These are phyloP conservation scores for Penicillium simplicissimum DNA, from an alignment of 495 filamentous ascomycete genomes.

Conservation along the genomic window DNA sequence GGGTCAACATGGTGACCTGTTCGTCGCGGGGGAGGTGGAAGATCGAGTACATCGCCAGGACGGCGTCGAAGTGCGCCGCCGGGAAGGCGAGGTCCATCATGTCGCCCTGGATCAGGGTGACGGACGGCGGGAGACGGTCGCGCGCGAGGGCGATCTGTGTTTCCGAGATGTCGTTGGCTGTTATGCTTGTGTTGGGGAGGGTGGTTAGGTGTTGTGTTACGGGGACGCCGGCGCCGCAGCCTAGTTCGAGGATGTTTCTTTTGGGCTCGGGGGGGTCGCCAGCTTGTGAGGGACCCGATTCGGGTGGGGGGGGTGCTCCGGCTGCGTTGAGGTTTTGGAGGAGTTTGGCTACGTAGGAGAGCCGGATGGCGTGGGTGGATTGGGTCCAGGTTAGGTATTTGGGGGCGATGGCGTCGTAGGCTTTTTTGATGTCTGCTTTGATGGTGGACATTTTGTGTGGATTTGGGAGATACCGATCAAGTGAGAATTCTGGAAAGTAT, in stretches of 20 bases:
- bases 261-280: no score
- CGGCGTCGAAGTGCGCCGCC: conserved; percentile 35
- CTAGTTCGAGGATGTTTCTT: conserved; percentile 38
- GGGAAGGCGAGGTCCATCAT: conserved; percentile 43
- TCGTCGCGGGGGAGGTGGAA: conserved; percentile 48
- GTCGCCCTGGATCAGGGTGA: conserved; percentile 36
- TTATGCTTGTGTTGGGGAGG: conserved; percentile 21
- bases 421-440: conserved; percentile 28
- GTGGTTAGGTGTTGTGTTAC: conserved; percentile 30
- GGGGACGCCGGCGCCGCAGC: conserved; percentile 44
- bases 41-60: conserved; percentile 45
- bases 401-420: conserved; percentile 44
- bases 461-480: no score
- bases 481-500: no score
- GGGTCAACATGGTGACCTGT: conserved; percentile 33
- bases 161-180: conserved; percentile 42
- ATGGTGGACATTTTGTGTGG: conserved; percentile 9
- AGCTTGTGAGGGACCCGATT: no score
- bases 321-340: conserved; percentile 17
- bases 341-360: conserved; percentile 31
- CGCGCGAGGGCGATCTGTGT: conserved; percentile 38
- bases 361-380: conserved; percentile 26
- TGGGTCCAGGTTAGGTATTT: conserved; percentile 42
- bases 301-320: no score
- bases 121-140: conserved; percentile 15